Evolutionary conservation across 2,329 filamentous ascomycete genomes (phyloP), one percentile per base, ranked within the genome.

Genomic region (Aspergillus udagawae): DNA sequence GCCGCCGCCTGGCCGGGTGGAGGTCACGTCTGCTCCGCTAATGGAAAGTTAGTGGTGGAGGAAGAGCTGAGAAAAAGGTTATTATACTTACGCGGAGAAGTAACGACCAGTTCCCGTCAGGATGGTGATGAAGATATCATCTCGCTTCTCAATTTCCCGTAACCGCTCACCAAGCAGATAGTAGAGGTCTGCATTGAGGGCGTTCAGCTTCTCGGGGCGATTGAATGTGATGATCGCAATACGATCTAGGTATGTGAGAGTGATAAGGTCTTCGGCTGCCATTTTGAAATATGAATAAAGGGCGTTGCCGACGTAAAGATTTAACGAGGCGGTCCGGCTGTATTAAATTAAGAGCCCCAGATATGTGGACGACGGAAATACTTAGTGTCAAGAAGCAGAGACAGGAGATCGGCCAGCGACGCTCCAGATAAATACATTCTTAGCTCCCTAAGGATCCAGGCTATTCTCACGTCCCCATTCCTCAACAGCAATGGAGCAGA

Each of bases 201-300:
- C 91, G 74, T 95, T 95, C 74, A 97, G 90, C 78, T 97, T 97
- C 71, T 86, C 84, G 54, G 87, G 84, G 52, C 90, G 88, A 76
- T 92, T 88, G 70, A 99, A 87, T 20, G 91, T 96, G 74, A 99
- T 87, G 70, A 92, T 85, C 68, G 93, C 91, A 62, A 92, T 77
- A 58, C 86, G 86, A 73, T 84, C 88, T 66, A 81, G 79, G 73
- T 86, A 89, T 60, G 85, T 81, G 66, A 90, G 70, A 49, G 80
- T 81, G 58, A 88, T 79, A 52, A 75, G 72, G 60, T 83, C 73
- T 55, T 79, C 73, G 60, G 65, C 64, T 6, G 66, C 59, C 69
- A 72, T 72, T 27, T 27, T 64, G 47, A 29, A 20, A 9, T 35
- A 48, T 5, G 5, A 27, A 23, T 5, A 17, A 42, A n/a, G 20